A percentile compares a stretch with the other conserved stretches of the same genome.
Evolutionary conservation across 164 flowering plant genomes (phyloP).

Genomic region (Litsea cubeba): DNA sequence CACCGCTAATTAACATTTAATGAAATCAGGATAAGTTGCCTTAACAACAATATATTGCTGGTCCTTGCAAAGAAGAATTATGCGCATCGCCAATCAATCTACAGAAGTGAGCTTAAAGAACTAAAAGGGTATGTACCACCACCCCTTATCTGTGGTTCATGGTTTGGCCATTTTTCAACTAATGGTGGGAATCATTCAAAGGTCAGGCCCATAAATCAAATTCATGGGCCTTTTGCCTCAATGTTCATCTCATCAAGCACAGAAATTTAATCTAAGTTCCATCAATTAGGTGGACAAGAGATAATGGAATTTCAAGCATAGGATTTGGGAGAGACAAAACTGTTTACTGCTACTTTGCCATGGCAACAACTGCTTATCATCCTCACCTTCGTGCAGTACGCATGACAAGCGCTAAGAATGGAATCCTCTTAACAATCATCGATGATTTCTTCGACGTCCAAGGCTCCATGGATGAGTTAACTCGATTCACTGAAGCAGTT

Average conservation of each 20-base stretch:
- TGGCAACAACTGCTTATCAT: constrained; percentile 1
- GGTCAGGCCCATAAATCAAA: too few species aligned
- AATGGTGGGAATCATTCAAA: too few species aligned
- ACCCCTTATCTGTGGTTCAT: background rate
- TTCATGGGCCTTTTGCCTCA: too few species aligned
- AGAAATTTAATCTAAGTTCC: background rate
- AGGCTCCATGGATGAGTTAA: constrained; percentile 4
- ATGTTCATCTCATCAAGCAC: too few species aligned
- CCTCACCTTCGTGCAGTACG: background rate
- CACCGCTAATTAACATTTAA: background rate
- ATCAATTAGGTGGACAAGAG: constrained; percentile 6
- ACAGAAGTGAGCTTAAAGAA: constrained; percentile 5
- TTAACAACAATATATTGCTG: background rate
- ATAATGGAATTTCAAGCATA: background rate
- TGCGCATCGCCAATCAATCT: background rate
- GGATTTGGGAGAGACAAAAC: background rate
- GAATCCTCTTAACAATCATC: background rate
- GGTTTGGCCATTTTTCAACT: background rate
- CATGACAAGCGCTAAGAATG: constrained; percentile 2
- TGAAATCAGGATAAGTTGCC: background rate
- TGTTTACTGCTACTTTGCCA: constrained; percentile 3
- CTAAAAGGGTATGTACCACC: constrained; percentile 1
- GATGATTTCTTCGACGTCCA: constrained; percentile 3
- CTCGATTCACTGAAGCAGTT: background rate
- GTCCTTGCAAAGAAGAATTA: background rate